These are phyloP conservation scores for Rubia peregrina DNA, from an alignment of 305 asterid genomes.

Conservation along the genomic window DNA sequence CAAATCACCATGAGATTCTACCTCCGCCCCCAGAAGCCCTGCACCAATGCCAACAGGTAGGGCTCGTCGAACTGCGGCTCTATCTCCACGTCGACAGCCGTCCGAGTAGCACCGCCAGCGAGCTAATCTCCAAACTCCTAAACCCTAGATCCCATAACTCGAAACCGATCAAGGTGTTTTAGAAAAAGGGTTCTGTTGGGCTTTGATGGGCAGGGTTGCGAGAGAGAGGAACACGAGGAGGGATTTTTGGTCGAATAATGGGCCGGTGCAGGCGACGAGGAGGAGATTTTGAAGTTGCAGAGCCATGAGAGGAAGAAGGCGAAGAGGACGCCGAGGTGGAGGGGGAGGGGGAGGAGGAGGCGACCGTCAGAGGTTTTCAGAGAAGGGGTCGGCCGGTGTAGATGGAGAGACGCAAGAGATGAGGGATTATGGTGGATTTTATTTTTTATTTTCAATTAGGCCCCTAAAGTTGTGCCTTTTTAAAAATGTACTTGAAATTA, in stretches of 20 bases:
- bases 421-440: too few species aligned
- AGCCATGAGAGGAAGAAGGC: constrained; percentile 41
- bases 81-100: constrained; percentile 1
- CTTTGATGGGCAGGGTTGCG: constrained; percentile 17
- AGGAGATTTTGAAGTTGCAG: constrained; percentile 45
- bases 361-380: too few species aligned
- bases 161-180: background rate
- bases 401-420: too few species aligned
- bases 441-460: too few species aligned
- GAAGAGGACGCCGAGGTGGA: constrained; percentile 29
- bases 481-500: too few species aligned
- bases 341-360: constrained; percentile 29
- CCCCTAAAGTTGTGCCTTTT: too few species aligned
- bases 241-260: constrained; percentile 4
- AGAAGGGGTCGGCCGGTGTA: too few species aligned
- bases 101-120: background rate
- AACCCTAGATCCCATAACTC: constrained; percentile 13
- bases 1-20: constrained; percentile 17
- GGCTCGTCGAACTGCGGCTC: constrained; percentile 21
- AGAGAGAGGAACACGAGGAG: constrained; percentile 7
- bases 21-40: constrained; percentile 16
- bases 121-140: constrained; percentile 2
- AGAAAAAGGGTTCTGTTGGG: background rate
- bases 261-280: constrained; percentile 11
- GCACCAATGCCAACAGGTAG: constrained; percentile 8